phyloP scores from a whole-genome alignment of 495 filamentous ascomycete species.

The Astrothelium macrocarpum region DNA sequence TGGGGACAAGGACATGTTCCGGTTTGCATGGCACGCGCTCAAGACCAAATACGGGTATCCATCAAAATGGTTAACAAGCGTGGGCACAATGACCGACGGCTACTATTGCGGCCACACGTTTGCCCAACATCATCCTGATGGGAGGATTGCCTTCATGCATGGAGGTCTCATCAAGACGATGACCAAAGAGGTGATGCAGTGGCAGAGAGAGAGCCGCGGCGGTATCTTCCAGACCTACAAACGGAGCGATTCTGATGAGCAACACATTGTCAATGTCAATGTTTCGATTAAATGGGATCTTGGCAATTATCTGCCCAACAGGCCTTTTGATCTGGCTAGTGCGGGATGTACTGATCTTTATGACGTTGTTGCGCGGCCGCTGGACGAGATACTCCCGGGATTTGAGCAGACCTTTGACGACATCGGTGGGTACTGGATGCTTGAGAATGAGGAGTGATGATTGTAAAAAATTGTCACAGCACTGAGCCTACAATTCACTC shows the following conservation, averaged over 20 bases:
- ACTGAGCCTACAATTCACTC: neutral
- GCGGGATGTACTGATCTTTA: conserved; percentile 11
- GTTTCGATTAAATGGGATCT: conserved; percentile 13
- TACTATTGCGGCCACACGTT: conserved; percentile 16
- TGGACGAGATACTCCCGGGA: conserved; percentile 14
- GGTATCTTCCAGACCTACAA: conserved; percentile 15
- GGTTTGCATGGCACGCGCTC: conserved; percentile 26
- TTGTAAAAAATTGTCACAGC: neutral
- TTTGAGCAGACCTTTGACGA: conserved; percentile 14
- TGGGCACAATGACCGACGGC: conserved; percentile 11
- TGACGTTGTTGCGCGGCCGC: conserved; percentile 5
- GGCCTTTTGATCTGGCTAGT: conserved; percentile 1
- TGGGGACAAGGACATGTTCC: conserved; percentile 27
- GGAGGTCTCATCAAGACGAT: conserved; percentile 15
- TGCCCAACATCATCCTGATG: conserved; percentile 17
- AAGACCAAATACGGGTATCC: conserved; percentile 15
- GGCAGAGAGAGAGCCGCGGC: conserved; percentile 9
- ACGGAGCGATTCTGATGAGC: conserved; percentile 1
- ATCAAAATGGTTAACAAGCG: conserved; percentile 12
- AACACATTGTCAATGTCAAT: conserved; percentile 6
- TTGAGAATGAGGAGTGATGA: conserved; percentile 13
- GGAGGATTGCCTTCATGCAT: conserved; percentile 14
- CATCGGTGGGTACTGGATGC: conserved; percentile 17
- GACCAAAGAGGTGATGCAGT: conserved; percentile 7
- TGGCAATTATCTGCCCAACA: conserved; percentile 9